phyloP scores from a whole-genome alignment of 1,284 basidiomycete species.

The Heliocybe sulcata region DNA sequence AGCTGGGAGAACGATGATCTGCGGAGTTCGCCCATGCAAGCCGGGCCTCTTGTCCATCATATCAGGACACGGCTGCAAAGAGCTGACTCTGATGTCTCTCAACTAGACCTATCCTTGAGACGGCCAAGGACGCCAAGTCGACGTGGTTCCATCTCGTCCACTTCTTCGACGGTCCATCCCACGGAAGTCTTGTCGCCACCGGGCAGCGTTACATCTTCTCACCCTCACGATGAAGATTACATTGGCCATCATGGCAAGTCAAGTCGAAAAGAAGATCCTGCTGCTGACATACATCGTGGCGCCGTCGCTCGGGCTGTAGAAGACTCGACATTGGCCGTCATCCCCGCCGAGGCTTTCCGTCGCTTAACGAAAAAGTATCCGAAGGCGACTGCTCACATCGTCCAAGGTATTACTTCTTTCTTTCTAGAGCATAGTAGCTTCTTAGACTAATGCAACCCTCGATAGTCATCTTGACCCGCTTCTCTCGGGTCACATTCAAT shows the following conservation, averaged over 20 bases:
- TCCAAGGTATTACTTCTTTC: constrained; percentile 59
- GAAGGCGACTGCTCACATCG: constrained; percentile 95
- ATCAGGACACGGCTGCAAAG: constrained; percentile 21
- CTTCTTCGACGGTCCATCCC: constrained; percentile 58
- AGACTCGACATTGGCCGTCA: constrained; percentile 96
- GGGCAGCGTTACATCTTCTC: not conserved
- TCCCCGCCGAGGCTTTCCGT: constrained; percentile 95
- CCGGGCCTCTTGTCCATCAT: constrained; percentile 5
- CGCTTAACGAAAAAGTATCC: constrained; percentile 92
- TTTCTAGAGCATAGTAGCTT: constrained; percentile 7
- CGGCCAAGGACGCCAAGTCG: constrained; percentile 24
- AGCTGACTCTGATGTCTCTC: constrained; percentile 58
- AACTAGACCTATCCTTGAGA: constrained; percentile 39
- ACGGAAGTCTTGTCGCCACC: constrained; percentile 23
- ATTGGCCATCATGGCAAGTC: not conserved
- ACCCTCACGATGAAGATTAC: not conserved
- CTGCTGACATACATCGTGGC: constrained; percentile 41
- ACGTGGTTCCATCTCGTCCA: constrained; percentile 51
- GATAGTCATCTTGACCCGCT: constrained; percentile 88
- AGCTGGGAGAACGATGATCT: constrained; percentile 72
- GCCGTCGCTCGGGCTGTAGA: constrained; percentile 86
- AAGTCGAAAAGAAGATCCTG: constrained; percentile 7
- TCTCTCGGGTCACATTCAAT: constrained; percentile 95
- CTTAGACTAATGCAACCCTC: constrained; percentile 3
- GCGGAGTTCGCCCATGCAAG: not conserved